Base-by-base conservation (phyloP, 768 basidiomycete genomes). In the Termitomyces titanicus region DNA sequence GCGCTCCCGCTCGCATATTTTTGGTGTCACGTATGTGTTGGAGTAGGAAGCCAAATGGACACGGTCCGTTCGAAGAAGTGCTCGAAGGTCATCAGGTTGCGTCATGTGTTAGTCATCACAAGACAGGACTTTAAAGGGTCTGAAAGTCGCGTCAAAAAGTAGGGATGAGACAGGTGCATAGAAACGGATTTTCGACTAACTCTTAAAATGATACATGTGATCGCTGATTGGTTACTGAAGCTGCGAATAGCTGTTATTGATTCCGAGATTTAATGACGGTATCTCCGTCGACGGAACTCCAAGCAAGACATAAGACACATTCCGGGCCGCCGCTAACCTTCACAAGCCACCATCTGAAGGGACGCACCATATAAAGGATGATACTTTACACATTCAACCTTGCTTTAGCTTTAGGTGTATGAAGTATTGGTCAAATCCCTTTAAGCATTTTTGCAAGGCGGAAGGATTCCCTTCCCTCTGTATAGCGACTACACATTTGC, bases 61-160 rank as follows among this genome's bases (percentile, higher is more conserved):
- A 39, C 58, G 58, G 58, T 46, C 58, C 58, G 58, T 54, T 55
- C 8, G 17, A 47, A 29, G 25, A 38, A 51, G 33, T 20, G 24
- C 12, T 39, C 24, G 25, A 33, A 22, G 49, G 46, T 59, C 57
- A 59, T 52, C 58, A 37, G 58, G 50, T 24, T 58, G 27, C 29
- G 18, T 59, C 58, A 59, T 59, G 58, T 55, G 58, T 47, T 13
- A n/a, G 24, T 9, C 31, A 18, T 51, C 31, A 49, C 48, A 15
- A 20, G 48, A 11, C 24, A 49, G 35, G 35, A 29, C 17, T 25
- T n/a, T 25, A 24, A 48, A 48, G 24, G 11, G 17, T 17, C 24
- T 11, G 6, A 48, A 37, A 25, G 35, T 25, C 35, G 17, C 24
- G 47, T 37, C 17, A 15, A 47, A 47, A 46, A 33, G 20, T 34